These are phyloP conservation scores for Rhodomyrtus psidioides DNA, from an alignment of 441 rosid genomes.

Conservation along the genomic window DNA sequence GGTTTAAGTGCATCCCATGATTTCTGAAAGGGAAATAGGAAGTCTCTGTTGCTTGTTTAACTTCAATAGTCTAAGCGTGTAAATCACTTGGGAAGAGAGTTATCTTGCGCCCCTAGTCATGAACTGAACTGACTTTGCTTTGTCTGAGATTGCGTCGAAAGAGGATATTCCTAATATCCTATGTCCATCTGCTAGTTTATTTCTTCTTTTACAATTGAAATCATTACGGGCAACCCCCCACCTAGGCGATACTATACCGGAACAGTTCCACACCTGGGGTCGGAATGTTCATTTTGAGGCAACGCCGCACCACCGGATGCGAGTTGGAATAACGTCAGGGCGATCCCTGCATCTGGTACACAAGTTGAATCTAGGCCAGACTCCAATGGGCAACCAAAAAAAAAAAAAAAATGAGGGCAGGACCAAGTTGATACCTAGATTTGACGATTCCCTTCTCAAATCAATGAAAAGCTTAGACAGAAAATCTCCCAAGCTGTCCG, in stretches of 20 bases:
- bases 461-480: not conserved
- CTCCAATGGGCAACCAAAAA: not conserved
- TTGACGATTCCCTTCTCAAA: not conserved
- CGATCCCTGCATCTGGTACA: fast-evolving
- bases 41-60: not conserved
- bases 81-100: not conserved
- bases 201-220: not conserved
- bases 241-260: not conserved
- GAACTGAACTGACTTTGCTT: not conserved
- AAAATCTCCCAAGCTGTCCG: not conserved
- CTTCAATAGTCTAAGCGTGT: not conserved
- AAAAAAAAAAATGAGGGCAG: not conserved
- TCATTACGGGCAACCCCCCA: not conserved
- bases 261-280: not conserved
- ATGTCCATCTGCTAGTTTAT: not conserved
- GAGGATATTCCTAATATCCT: not conserved
- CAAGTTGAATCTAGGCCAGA: too few relatives aligned
- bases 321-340: too few relatives aligned
- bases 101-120: not conserved
- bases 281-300: not conserved
- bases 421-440: not conserved
- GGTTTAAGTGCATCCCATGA: not conserved
- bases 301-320: too few relatives aligned
- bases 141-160: not conserved
- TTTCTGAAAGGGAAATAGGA: not conserved